A percentile compares a stretch with the other conserved stretches of the same genome.
phyloP scores from a whole-genome alignment of 139 green algal species.

The Volvox reticuliferus region DNA sequence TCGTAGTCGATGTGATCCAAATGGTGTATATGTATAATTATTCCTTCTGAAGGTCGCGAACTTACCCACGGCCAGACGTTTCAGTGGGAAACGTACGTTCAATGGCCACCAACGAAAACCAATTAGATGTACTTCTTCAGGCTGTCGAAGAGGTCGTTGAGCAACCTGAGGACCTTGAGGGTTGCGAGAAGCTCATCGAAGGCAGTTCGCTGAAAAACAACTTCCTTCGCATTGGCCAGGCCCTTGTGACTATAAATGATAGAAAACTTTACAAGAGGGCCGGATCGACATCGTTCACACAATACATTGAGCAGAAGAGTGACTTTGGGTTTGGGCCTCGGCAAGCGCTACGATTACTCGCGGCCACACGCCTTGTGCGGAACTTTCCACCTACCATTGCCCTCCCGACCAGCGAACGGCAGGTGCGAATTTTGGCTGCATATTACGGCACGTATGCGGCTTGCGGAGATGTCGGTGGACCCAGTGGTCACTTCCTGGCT shows the following conservation, averaged over 20 bases:
- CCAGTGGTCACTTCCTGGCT: constrained; percentile 28
- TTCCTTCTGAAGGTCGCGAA: neutral
- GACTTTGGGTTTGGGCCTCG: constrained; percentile 44
- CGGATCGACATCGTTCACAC: constrained; percentile 33
- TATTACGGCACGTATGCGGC: too few relatives aligned
- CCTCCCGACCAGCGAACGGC: constrained; percentile 35
- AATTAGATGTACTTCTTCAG: constrained; percentile 36
- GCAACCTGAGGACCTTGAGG: constrained; percentile 43
- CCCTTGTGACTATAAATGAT: constrained; percentile 46
- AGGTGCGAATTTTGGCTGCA: neutral
- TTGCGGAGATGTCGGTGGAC: constrained; percentile 6
- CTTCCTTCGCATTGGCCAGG: constrained; percentile 41
- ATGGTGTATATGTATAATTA: neutral
- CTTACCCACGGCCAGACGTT: neutral
- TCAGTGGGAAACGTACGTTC: neutral
- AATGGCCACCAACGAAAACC: constrained; percentile 29
- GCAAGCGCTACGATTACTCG: constrained; percentile 34
- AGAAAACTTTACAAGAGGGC: constrained; percentile 40
- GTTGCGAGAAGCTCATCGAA: constrained; percentile 45
- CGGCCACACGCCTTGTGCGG: constrained; percentile 35
- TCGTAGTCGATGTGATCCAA: neutral
- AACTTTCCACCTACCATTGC: constrained; percentile 41
- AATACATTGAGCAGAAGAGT: constrained; percentile 44
- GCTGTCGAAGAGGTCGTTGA: constrained; percentile 41
- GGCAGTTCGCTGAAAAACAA: constrained; percentile 47